Base-by-base conservation (phyloP, 352 stramenopile species). In the Phytophthora hibernalis region DNA sequence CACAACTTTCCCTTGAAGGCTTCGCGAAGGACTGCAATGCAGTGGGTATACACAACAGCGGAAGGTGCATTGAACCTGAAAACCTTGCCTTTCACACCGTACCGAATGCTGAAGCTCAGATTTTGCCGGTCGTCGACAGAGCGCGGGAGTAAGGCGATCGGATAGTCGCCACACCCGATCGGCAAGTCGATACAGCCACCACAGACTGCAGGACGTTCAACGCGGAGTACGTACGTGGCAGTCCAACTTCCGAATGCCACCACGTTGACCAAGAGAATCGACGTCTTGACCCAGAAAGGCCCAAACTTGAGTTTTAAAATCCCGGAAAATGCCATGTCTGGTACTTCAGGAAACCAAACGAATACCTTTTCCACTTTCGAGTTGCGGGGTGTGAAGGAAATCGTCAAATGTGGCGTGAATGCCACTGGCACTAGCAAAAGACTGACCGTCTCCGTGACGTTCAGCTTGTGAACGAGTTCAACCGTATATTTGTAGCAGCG, bases 201-300 rank as follows among this genome's bases (percentile, higher is more conserved):
- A 28, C 35, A 65, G 26, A 65, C 33, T 10, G 9, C 31, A 15
- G 58, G 48, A 13, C 47, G 35, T 13, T 51, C 35, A 9, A 65
- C 58, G 15, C 58, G 58, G 28, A 65, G 58, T 21, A 65, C 47
- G 20, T 53, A 65, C 28, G 28, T 59, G 37, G 24, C 37, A 38
- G 3, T 24, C 16, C 28, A 30, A 35, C 28, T 47, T 16, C 58
- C 37, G 18, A 50, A 35, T 21, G 37, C 9, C 12, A 65, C 16
- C 5, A 65, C 47, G 30, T 59, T 65, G 35, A 65, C 58, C 15
- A 65, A 40, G 9, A 65, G 40, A 9, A 65, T 59, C 18, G 58
- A 38, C 21, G 58, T 59, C 18, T 51, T 59, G 26, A 65, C 8
- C 48, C 58, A 52, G 38, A 65, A 65, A 4, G 58, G 58, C 12